Percentiles rank a stretch among this genome's conserved stretches.
These are phyloP conservation scores for Clavariopsis aquatica DNA, from an alignment of 495 filamentous ascomycete genomes.

Conservation along the genomic window DNA sequence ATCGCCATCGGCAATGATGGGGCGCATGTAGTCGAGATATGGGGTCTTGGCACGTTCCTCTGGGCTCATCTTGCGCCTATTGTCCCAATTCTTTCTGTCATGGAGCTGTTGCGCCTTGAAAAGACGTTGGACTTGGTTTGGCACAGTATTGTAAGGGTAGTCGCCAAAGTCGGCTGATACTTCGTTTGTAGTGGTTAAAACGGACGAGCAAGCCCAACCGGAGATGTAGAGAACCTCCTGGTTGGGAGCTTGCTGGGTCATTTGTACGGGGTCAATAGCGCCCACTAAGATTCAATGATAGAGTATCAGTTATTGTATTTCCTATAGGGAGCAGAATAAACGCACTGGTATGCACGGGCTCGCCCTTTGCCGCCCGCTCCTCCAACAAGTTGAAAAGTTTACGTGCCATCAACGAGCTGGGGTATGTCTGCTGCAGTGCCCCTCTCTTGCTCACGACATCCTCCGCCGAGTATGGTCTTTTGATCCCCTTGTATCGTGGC, in stretches of 20 bases:
- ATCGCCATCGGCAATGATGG: conserved; percentile 97
- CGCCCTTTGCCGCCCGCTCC: conserved; percentile 68
- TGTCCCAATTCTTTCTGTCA: conserved; percentile 92
- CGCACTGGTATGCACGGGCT: conserved; percentile 89
- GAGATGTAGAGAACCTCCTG: conserved; percentile 96
- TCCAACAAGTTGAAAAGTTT: conserved; percentile 89
- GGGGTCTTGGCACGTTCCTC: conserved; percentile 71
- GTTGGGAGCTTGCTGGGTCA: conserved; percentile 96
- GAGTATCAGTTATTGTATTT: conserved; percentile 30
- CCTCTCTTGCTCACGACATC: conserved; percentile 94
- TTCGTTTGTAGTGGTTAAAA: conserved; percentile 92
- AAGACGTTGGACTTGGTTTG: conserved; percentile 93
- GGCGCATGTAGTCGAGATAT: conserved; percentile 88
- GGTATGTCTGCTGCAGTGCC: conserved; percentile 79
- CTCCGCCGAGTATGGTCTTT: conserved; percentile 82
- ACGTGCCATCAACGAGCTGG: conserved; percentile 87
- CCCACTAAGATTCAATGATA: conserved; percentile 63
- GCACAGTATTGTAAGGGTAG: conserved; percentile 98
- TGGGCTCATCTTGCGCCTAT: conserved; percentile 70
- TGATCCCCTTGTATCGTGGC: conserved; percentile 83
- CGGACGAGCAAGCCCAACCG: conserved; percentile 93
- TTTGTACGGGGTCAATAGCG: conserved; percentile 95
- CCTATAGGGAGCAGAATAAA: conserved; percentile 27
- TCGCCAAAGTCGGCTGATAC: conserved; percentile 97
- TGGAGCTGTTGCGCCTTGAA: conserved; percentile 97